phyloP scores from a whole-genome alignment of 2,329 filamentous ascomycete genomes.

The Trichoderma hamatum region DNA sequence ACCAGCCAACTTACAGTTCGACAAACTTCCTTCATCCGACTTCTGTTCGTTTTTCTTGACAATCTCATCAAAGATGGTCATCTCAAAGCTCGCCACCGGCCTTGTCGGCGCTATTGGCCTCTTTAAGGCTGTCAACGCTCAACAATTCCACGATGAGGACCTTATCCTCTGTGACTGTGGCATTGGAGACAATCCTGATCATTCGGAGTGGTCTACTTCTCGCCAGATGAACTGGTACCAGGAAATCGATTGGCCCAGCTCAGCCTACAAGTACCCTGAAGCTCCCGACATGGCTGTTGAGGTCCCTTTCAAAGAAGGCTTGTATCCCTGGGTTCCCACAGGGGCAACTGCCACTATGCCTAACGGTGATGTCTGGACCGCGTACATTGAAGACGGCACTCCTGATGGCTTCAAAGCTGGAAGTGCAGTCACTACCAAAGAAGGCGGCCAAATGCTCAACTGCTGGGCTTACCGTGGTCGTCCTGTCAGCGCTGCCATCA shows the following conservation, averaged over 20 bases:
- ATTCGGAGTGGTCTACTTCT: conserved; percentile 47
- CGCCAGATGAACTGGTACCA: conserved; percentile 50
- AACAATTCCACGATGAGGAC: conserved; percentile 41
- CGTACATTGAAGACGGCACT: conserved; percentile 47
- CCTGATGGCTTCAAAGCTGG: conserved; percentile 47
- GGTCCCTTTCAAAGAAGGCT: conserved; percentile 44
- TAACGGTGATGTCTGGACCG: conserved; percentile 47
- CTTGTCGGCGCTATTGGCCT: conserved; percentile 34
- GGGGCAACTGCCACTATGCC: conserved; percentile 45
- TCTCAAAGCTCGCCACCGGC: conserved; percentile 32
- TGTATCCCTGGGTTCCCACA: conserved; percentile 45
- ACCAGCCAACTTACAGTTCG: neutral
- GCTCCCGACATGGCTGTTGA: conserved; percentile 45
- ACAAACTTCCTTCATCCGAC: neutral
- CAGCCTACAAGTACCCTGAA: conserved; percentile 41
- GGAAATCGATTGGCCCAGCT: conserved; percentile 43
- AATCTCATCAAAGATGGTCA: conserved; percentile 31
- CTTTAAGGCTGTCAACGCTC: conserved; percentile 30
- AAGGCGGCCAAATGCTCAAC: conserved; percentile 44
- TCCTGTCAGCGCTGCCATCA: conserved; percentile 44
- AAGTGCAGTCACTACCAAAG: conserved; percentile 45
- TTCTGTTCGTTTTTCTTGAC: neutral
- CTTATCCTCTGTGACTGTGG: conserved; percentile 49
- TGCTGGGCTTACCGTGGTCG: conserved; percentile 49
- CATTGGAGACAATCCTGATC: conserved; percentile 46